Percentiles rank a stretch among this genome's conserved stretches.
phyloP scores from a whole-genome alignment of 1,284 basidiomycete species.

The Amylostereum areolatum region DNA sequence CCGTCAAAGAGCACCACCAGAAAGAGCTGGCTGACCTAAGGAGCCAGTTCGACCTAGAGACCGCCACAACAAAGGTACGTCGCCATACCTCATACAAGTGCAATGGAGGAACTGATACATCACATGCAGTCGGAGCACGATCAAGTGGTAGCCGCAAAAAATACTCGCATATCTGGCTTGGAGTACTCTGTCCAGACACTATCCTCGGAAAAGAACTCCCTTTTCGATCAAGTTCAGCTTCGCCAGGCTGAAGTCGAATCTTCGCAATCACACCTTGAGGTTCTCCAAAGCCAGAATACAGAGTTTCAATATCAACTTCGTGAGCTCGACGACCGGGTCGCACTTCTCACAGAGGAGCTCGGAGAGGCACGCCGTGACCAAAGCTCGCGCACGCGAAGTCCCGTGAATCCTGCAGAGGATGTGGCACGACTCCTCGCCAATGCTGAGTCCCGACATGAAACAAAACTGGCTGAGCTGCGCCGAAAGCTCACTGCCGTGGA shows the following conservation, averaged over 20 bases:
- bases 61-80: conserved; percentile 67
- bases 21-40: conserved; percentile 62
- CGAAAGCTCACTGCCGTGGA: conserved; percentile 52
- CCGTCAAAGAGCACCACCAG: conserved; percentile 63
- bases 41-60: conserved; percentile 74
- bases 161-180: conserved; percentile 60
- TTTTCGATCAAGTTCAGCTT: conserved; percentile 81
- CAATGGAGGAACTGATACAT: neutral
- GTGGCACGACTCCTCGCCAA: conserved; percentile 73
- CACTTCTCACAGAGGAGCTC: conserved; percentile 70
- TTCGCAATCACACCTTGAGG: conserved; percentile 67
- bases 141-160: conserved; percentile 61
- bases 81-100: neutral
- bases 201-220: conserved; percentile 63
- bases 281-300: conserved; percentile 67
- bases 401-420: conserved; percentile 51
- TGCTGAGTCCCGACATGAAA: conserved; percentile 72
- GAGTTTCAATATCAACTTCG: conserved; percentile 84
- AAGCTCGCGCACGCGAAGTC: conserved; percentile 28
- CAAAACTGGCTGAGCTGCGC: conserved; percentile 65
- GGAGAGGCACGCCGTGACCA: conserved; percentile 57
- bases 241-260: conserved; percentile 87
- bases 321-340: conserved; percentile 67
- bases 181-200: conserved; percentile 67
- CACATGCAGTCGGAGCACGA: conserved; percentile 55